Conservation (phyloP, 208 protist species). For the Trypanosoma caninum region DNA sequence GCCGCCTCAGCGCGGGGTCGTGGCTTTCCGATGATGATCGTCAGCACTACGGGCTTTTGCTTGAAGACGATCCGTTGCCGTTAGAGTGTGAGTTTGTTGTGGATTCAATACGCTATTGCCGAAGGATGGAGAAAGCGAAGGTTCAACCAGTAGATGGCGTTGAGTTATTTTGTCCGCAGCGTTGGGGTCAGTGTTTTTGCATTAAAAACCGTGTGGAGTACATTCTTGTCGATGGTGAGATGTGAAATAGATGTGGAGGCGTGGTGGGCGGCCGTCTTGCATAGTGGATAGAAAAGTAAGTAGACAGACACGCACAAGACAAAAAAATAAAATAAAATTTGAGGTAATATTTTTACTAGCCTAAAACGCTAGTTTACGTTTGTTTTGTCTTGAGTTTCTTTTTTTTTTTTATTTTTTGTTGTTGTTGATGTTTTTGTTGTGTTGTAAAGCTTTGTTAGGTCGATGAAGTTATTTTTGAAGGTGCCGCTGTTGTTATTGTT, state of each 20-base stretch:
- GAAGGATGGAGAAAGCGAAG: background rate
- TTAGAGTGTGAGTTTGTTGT: slow-evolving; percentile 26
- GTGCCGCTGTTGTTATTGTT: background rate
- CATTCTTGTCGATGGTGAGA: slow-evolving; percentile 24
- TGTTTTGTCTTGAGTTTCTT: slow-evolving; percentile 7
- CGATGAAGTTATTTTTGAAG: background rate
- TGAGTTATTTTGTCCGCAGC: background rate
- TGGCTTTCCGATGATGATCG: slow-evolving; percentile 46
- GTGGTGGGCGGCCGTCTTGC: background rate
- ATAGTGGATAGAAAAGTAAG: background rate
- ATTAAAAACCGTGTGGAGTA: slow-evolving; percentile 16
- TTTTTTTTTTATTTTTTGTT: background rate
- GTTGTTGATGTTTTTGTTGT: background rate
- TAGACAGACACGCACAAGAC: background rate
- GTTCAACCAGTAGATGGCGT: background rate
- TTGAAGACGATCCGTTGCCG: slow-evolving; percentile 3
- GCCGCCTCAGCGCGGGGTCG: slow-evolving; percentile 48
- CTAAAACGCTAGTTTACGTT: background rate
- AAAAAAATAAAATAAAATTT: background rate
- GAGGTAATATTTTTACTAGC: background rate
- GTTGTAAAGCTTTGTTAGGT: background rate
- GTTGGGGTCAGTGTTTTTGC: slow-evolving; percentile 24
- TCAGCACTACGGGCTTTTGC: slow-evolving; percentile 25
- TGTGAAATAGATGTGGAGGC: background rate
- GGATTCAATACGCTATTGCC: slow-evolving; percentile 19